Percentiles rank a stretch among this genome's conserved stretches.
These are phyloP conservation scores for Cornus florida DNA, from an alignment of 148 eudicot species.

Conservation along the genomic window DNA sequence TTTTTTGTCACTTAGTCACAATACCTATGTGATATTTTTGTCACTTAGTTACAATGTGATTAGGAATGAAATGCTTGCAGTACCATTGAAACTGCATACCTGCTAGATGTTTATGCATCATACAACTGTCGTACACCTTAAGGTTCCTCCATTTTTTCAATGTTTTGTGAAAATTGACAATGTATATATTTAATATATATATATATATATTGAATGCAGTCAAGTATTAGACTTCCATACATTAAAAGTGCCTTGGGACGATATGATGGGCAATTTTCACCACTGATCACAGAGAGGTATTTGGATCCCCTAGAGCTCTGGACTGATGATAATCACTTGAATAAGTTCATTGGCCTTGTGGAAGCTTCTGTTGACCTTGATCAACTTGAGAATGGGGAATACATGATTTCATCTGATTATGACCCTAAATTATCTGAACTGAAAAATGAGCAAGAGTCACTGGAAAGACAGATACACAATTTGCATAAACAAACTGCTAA, in stretches of 20 bases:
- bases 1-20: conserved; percentile 2
- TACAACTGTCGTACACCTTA: background rate
- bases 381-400: conserved; percentile 95
- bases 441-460: conserved; percentile 69
- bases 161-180: background rate
- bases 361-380: conserved; percentile 95
- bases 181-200: background rate
- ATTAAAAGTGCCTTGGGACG: conserved; percentile 71
- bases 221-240: conserved; percentile 86
- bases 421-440: conserved; percentile 64
- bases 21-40: background rate
- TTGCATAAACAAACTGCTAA: conserved; percentile 71
- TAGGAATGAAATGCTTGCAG: background rate
- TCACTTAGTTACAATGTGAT: background rate
- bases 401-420: conserved; percentile 88
- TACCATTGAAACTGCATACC: conserved; percentile 2
- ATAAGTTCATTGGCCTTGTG: conserved; percentile 84
- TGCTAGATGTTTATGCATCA: background rate
- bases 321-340: conserved; percentile 81
- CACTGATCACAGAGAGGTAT: conserved; percentile 70
- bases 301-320: conserved; percentile 58
- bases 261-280: conserved; percentile 69
- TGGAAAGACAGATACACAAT: conserved; percentile 66
- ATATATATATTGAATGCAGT: conserved; percentile 46
- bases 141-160: background rate